These are phyloP conservation scores for Amanita exitialis DNA, from an alignment of 768 basidiomycete genomes.

Conservation along the genomic window DNA sequence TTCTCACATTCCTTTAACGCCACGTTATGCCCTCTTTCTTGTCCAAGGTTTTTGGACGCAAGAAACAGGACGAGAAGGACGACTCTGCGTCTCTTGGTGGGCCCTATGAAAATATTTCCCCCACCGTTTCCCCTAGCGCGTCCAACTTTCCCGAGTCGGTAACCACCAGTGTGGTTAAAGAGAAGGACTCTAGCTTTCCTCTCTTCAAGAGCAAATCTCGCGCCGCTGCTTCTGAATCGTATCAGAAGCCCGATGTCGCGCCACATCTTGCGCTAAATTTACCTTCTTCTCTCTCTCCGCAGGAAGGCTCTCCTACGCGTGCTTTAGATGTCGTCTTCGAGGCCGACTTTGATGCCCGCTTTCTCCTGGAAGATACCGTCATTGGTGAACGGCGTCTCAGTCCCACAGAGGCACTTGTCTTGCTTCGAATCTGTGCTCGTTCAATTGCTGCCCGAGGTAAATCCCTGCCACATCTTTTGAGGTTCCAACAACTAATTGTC, in stretches of 20 bases:
- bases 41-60: slow-evolving; percentile 71
- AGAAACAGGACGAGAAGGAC: slow-evolving; percentile 49
- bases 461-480: slow-evolving; percentile 14
- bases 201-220: slow-evolving; percentile 42
- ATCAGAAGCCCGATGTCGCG: slow-evolving; percentile 24
- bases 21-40: slow-evolving; percentile 58
- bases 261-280: slow-evolving; percentile 61
- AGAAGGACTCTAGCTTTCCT: slow-evolving; percentile 33
- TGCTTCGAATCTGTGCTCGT: slow-evolving; percentile 62
- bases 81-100: slow-evolving; percentile 51
- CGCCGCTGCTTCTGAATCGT: slow-evolving; percentile 20
- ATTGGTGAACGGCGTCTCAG: slow-evolving; percentile 50
- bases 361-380: slow-evolving; percentile 38
- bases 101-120: slow-evolving; percentile 64
- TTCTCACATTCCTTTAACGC: slow-evolving; percentile 8
- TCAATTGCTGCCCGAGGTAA: slow-evolving; percentile 56
- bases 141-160: slow-evolving; percentile 27
- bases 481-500: slow-evolving; percentile 4
- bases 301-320: slow-evolving; percentile 34
- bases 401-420: slow-evolving; percentile 50
- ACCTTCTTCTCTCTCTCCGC: slow-evolving; percentile 26
- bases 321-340: slow-evolving; percentile 52
- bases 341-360: slow-evolving; percentile 38
- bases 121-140: slow-evolving; percentile 30
- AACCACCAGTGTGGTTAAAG: slow-evolving; percentile 22